Base-by-base conservation (phyloP, 2,329 filamentous ascomycete species). In the Pezicula rhizophila region DNA sequence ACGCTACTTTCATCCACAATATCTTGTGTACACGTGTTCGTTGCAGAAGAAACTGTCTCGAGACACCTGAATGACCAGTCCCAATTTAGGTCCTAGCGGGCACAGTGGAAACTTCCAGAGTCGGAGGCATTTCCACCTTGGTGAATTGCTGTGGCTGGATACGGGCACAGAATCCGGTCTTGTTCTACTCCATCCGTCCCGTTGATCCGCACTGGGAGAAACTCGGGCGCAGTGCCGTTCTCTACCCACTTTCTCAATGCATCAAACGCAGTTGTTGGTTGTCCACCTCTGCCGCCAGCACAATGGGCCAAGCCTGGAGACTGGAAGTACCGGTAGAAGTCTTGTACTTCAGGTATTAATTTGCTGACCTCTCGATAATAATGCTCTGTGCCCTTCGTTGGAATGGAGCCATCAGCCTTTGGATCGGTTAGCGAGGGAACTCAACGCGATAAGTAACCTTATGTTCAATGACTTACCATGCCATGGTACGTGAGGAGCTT, bases 281-380 rank as follows among this genome's bases (percentile, higher is more conserved):
- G 44, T 6, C 49, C 53, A 0, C 61, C 57, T 2, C 43, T 40
- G 3, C 64, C 65, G 5, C 56, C 52, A 12, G 25, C 44, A 48
- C 65, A 68, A 47, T 68, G 65, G 0, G 45, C 55, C 3, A 66
- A 45, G 1, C 65, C 65, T 0, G 65, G 59, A 6, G 59, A 55
- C 14, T 53, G 46, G 33, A 62, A 68, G 28, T 56, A 57, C 7
- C 63, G 56, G 43, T 61, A 67, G 48, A 65, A 68, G 11, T 60
- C 48, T 15, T 59, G 50, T 2, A 62, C 42, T 2, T 60, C 51
- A 1, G 48, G 49, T 12, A 49, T 49, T 4, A 52, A 15, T n/a
- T 37, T 48, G 25, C 45, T 45, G 3, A 60, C 59, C n/a, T 51
- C n/a, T 10, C 54, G 15, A 37, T 60, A 62, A 43, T 63, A 65